These are phyloP conservation scores for Balansia obtecta DNA, from an alignment of 2,329 filamentous ascomycete species.

Conservation along the genomic window DNA sequence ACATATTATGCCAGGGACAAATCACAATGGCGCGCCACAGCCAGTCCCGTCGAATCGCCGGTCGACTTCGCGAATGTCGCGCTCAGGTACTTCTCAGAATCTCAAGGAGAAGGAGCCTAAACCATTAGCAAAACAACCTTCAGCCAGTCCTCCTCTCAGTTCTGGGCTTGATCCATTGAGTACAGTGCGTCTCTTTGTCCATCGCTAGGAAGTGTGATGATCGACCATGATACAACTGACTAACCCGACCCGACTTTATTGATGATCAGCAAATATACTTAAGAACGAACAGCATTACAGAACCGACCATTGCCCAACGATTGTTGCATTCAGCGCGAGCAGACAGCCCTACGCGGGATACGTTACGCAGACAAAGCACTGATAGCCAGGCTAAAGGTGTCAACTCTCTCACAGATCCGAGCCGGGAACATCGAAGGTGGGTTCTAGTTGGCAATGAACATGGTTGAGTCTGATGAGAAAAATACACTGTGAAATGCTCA, in stretches of 20 bases:
- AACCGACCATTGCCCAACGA: conserved; percentile 39
- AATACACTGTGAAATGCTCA: not conserved
- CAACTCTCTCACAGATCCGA: conserved; percentile 28
- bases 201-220: not conserved
- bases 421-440: conserved; percentile 52
- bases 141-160: conserved; percentile 13
- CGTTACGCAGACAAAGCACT: conserved; percentile 24
- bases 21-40: conserved; percentile 4
- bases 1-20: conserved; percentile 4
- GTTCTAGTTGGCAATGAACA: not conserved
- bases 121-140: conserved; percentile 14
- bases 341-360: conserved; percentile 37
- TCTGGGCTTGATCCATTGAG: conserved; percentile 26
- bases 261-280: conserved; percentile 26
- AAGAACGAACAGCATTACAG: conserved; percentile 23
- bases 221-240: too few species aligned
- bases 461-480: too few species aligned
- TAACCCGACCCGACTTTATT: not conserved
- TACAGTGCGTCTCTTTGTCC: conserved; percentile 16
- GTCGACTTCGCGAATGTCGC: conserved; percentile 20
- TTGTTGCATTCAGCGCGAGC: conserved; percentile 38
- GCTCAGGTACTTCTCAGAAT: conserved; percentile 49
- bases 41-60: conserved; percentile 8
- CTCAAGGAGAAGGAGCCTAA: conserved; percentile 21
- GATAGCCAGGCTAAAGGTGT: conserved; percentile 28